A percentile compares a stretch with the other conserved stretches of the same genome.
phyloP scores from a whole-genome alignment of 176 grass and related monocot genomes.

The Oryza brachyantha region DNA sequence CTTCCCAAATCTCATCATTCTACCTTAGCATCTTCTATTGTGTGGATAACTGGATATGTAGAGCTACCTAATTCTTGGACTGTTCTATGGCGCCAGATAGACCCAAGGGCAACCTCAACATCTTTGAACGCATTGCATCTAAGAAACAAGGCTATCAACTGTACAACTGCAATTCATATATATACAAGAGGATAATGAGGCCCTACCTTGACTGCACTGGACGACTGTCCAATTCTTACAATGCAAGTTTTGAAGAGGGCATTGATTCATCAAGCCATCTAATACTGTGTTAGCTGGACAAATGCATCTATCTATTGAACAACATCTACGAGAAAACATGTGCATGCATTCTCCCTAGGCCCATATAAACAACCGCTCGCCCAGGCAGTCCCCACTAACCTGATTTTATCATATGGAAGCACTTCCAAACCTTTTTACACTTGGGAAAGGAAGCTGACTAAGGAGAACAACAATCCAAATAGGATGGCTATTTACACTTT shows the following conservation, averaged over 20 bases:
- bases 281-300: constrained; percentile 40
- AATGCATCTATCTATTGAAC: constrained; percentile 37
- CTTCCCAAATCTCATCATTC: neutral
- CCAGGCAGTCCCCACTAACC: constrained; percentile 50
- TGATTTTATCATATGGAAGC: constrained; percentile 73
- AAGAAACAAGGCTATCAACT: neutral
- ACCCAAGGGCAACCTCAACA: neutral
- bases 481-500: constrained; percentile 81
- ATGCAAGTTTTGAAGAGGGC: neutral
- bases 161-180: constrained; percentile 37
- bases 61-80: neutral
- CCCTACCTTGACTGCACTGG: constrained; percentile 14
- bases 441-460: constrained; percentile 41
- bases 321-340: constrained; percentile 35
- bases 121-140: neutral
- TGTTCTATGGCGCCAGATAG: neutral
- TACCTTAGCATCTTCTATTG: neutral
- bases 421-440: constrained; percentile 57
- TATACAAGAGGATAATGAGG: constrained; percentile 36
- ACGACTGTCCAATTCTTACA: constrained; percentile 30
- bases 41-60: neutral
- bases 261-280: constrained; percentile 27
- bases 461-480: constrained; percentile 46
- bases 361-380: constrained; percentile 65
- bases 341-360: constrained; percentile 44